These are phyloP conservation scores for Antarctomyces pellizariae DNA, from an alignment of 495 filamentous ascomycete species.

Conservation along the genomic window DNA sequence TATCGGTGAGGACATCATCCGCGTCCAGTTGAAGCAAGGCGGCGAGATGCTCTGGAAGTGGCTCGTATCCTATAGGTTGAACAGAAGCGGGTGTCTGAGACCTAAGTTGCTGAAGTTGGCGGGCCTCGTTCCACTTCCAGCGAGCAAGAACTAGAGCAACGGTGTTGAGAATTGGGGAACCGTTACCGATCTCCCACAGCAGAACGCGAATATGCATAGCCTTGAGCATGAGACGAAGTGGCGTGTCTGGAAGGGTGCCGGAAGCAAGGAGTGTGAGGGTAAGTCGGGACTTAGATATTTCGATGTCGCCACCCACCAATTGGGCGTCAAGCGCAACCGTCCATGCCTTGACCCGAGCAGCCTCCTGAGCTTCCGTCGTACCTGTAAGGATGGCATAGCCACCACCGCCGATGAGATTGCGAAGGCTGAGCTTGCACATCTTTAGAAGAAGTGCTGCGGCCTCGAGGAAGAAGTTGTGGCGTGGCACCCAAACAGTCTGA, in stretches of 20 bases:
- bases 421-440: constrained; percentile 55
- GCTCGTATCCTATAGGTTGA: constrained; percentile 28
- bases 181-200: constrained; percentile 50
- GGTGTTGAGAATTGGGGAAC: constrained; percentile 33
- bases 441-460: constrained; percentile 59
- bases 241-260: constrained; percentile 65
- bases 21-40: constrained; percentile 51
- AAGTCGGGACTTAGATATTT: constrained; percentile 71
- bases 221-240: constrained; percentile 72
- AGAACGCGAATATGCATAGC: constrained; percentile 77
- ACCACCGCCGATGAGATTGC: constrained; percentile 52
- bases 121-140: constrained; percentile 62
- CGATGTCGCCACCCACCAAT: constrained; percentile 75
- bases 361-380: constrained; percentile 64
- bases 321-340: constrained; percentile 86
- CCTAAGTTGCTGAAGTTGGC: constrained; percentile 33
- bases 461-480: constrained; percentile 65
- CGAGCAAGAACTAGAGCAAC: constrained; percentile 43
- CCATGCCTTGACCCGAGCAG: constrained; percentile 78
- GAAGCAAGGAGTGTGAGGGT: constrained; percentile 75
- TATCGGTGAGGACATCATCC: constrained; percentile 52
- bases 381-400: constrained; percentile 59
- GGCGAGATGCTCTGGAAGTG: constrained; percentile 52
- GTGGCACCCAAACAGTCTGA: constrained; percentile 84
- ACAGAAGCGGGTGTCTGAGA: constrained; percentile 19